Conservation (phyloP, 441 rosid genomes). For the Arabidopsis hybrid region DNA sequence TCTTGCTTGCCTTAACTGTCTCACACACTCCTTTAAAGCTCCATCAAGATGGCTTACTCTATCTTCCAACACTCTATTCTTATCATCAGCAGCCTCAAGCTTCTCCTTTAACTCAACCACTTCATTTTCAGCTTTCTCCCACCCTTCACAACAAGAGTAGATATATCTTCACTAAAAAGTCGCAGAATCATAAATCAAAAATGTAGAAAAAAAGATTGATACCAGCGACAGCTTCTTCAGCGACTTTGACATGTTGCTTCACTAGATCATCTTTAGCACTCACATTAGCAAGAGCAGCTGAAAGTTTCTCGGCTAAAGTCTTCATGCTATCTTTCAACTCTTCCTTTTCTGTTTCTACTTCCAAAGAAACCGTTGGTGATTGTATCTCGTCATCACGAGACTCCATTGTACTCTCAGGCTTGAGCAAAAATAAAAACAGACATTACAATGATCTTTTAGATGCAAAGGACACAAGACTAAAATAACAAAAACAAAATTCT, state of each 20-base stretch:
- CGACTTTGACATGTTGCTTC: conserved; percentile 92
- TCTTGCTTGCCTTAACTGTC: conserved; percentile 84
- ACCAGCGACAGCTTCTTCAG: conserved; percentile 99
- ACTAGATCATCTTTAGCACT: conserved; percentile 92
- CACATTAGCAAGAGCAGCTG: conserved; percentile 87
- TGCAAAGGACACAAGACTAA: not conserved
- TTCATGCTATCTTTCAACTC: conserved; percentile 35
- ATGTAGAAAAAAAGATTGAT: conserved; percentile 7
- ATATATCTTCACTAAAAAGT: not conserved
- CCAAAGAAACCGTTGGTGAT: conserved; percentile 65
- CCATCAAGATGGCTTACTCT: conserved; percentile 86
- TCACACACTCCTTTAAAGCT: conserved; percentile 92
- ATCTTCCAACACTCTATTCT: conserved; percentile 65
- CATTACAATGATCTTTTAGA: not conserved
- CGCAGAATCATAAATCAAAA: not conserved
- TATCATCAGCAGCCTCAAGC: conserved; percentile 62
- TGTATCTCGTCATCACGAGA: conserved; percentile 53
- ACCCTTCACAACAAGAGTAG: conserved; percentile 52
- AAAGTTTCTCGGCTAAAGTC: conserved; percentile 68
- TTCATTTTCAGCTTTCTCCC: conserved; percentile 97
- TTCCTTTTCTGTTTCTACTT: conserved; percentile 45
- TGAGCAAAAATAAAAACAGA: not conserved
- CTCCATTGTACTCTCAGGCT: conserved; percentile 68
- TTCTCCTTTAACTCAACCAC: conserved; percentile 67
- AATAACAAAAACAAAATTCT: not conserved